phyloP scores from a whole-genome alignment of 257 asterid genomes.

The Cinchona pubescens region DNA sequence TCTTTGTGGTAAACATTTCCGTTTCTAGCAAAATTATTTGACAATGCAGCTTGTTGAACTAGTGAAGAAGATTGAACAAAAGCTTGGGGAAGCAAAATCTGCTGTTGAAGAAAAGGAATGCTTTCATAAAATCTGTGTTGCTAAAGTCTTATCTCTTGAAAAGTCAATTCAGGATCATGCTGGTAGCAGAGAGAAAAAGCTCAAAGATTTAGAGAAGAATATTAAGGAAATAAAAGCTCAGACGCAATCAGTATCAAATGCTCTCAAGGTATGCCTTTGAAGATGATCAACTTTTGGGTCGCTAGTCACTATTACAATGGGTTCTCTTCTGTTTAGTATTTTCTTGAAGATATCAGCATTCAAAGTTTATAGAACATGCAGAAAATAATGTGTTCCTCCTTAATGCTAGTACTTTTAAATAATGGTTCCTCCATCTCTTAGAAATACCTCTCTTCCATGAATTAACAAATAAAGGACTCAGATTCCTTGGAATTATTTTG shows the following conservation, averaged over 20 bases:
- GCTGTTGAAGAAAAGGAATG: conserved; percentile 58
- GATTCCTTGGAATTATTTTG: neutral
- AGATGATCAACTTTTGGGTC: neutral
- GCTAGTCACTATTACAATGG: neutral
- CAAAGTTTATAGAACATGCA: neutral
- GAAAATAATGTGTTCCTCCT: neutral
- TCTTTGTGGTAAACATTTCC: neutral
- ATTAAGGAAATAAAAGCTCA: conserved; percentile 60
- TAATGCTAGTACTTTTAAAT: neutral
- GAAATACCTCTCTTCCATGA: neutral
- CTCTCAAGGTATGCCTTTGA: conserved; percentile 59
- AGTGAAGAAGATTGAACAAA: conserved; percentile 73
- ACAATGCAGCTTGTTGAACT: conserved; percentile 72
- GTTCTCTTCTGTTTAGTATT: neutral
- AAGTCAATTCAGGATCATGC: conserved; percentile 70
- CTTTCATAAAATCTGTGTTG: conserved; percentile 53
- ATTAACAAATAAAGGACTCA: neutral
- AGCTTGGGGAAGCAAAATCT: conserved; percentile 70
- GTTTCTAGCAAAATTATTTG: conserved; percentile 9
- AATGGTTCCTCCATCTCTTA: neutral
- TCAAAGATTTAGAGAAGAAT: conserved; percentile 78
- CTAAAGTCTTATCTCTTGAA: conserved; percentile 73
- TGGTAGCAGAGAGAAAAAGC: conserved; percentile 77
- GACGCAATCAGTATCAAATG: conserved; percentile 74
- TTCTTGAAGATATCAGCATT: neutral